Percentiles rank a stretch among this genome's conserved stretches.
phyloP scores from a whole-genome alignment of 1,139 yeast species.

The Suhomyces bribrorum region DNA sequence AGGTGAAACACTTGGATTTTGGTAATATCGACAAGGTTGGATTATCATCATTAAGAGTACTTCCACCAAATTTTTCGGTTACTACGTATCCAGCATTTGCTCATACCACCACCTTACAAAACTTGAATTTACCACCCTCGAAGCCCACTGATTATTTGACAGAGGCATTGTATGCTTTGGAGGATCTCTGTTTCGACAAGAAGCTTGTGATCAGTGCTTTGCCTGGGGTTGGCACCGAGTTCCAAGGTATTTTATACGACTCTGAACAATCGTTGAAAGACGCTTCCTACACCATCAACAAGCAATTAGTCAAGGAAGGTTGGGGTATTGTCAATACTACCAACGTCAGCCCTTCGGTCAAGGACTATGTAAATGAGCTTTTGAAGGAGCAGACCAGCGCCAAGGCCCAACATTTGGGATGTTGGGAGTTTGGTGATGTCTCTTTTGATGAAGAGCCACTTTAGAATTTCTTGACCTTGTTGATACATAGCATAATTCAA shows the following conservation, averaged over 20 bases:
- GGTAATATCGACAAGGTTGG: slow-evolving; percentile 59
- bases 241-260: slow-evolving; percentile 59
- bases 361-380: slow-evolving; percentile 41
- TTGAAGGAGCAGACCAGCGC: slow-evolving; percentile 50
- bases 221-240: slow-evolving; percentile 44
- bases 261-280: slow-evolving; percentile 59
- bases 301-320: slow-evolving; percentile 62
- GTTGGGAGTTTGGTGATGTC: slow-evolving; percentile 84
- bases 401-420: slow-evolving; percentile 56
- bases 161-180: slow-evolving; percentile 60
- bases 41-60: slow-evolving; percentile 47
- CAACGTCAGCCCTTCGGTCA: slow-evolving; percentile 33
- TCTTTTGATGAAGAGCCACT: slow-evolving; percentile 56
- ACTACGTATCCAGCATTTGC: slow-evolving; percentile 56
- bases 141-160: slow-evolving; percentile 59
- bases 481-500: too few relatives aligned
- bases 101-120: slow-evolving; percentile 55
- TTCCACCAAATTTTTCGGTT: slow-evolving; percentile 54
- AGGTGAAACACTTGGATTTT: slow-evolving; percentile 64
- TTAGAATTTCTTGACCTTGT: not conserved
- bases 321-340: slow-evolving; percentile 60
- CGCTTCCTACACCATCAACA: slow-evolving; percentile 63
- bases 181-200: slow-evolving; percentile 54
- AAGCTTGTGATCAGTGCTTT: slow-evolving; percentile 60
- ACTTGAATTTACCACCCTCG: slow-evolving; percentile 61